These are phyloP conservation scores for Ophiocordyceps camponoti-floridani DNA, from an alignment of 2,329 filamentous ascomycete genomes.

Conservation along the genomic window DNA sequence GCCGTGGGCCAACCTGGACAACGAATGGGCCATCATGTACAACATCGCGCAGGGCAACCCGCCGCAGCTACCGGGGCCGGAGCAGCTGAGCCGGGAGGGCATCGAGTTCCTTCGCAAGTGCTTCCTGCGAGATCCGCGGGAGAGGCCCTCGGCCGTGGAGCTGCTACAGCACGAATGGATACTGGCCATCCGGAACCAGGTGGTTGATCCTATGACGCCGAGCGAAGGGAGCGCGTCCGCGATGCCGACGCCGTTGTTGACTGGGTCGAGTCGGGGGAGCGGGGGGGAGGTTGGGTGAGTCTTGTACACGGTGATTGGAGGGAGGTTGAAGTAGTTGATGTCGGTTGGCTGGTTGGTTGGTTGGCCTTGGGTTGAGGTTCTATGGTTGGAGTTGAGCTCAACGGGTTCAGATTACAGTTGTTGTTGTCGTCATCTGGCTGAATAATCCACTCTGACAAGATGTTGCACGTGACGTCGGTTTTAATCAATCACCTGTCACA, in stretches of 20 bases:
- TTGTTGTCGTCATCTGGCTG: too few relatives aligned
- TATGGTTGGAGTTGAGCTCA: too few relatives aligned
- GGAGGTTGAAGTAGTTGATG: constrained; percentile 5
- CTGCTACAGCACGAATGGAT: constrained; percentile 90
- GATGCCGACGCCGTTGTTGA: constrained; percentile 16
- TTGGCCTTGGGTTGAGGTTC: too few relatives aligned
- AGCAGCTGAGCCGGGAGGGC: constrained; percentile 70
- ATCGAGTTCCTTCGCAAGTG: constrained; percentile 79
- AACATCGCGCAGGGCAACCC: constrained; percentile 96
- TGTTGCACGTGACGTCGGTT: too few relatives aligned
- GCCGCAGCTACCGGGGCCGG: constrained; percentile 61
- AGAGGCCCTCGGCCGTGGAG: constrained; percentile 68
- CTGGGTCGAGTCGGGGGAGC: constrained; percentile 13
- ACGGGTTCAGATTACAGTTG: too few relatives aligned
- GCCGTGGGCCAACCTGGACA: constrained; percentile 90
- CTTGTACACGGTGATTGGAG: constrained; percentile 2
- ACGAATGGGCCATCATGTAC: constrained; percentile 99
- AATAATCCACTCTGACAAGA: too few relatives aligned
- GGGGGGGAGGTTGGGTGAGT: too few relatives aligned
- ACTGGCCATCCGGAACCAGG: constrained; percentile 44
- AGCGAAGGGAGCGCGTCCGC: constrained; percentile 32
- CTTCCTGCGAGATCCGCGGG: constrained; percentile 68
- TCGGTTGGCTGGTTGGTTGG: background rate
- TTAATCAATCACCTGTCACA: too few relatives aligned
- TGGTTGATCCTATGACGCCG: constrained; percentile 45